Percentiles rank a stretch among this genome's conserved stretches.
phyloP scores from a whole-genome alignment of 2,329 filamentous ascomycete genomes.

The Intubia oerlemansii region DNA sequence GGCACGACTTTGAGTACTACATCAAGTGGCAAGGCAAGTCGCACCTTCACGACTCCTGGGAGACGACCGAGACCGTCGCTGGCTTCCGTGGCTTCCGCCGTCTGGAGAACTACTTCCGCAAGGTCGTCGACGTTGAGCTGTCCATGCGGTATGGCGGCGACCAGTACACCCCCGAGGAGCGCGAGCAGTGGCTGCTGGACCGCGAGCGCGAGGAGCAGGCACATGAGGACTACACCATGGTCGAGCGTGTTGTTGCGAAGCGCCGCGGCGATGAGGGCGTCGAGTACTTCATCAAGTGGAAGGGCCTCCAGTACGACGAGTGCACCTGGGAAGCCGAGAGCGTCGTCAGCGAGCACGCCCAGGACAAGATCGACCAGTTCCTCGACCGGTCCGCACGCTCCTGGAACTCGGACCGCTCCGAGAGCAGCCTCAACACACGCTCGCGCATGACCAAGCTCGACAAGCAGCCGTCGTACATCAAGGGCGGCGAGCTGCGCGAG shows the following conservation, averaged over 20 bases:
- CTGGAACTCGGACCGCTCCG: slow-evolving; percentile 58
- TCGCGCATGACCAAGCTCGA: slow-evolving; percentile 53
- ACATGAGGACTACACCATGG: slow-evolving; percentile 72
- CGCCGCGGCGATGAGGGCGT: slow-evolving; percentile 59
- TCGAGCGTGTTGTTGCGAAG: slow-evolving; percentile 77
- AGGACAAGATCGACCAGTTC: slow-evolving; percentile 80
- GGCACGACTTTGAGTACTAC: slow-evolving; percentile 69
- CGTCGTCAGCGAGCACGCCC: slow-evolving; percentile 50
- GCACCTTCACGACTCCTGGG: slow-evolving; percentile 91
- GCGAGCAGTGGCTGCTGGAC: slow-evolving; percentile 88
- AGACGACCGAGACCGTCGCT: slow-evolving; percentile 52
- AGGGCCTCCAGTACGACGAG: slow-evolving; percentile 75
- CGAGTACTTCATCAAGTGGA: slow-evolving; percentile 96
- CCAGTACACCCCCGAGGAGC: slow-evolving; percentile 61
- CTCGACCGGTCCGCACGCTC: slow-evolving; percentile 64
- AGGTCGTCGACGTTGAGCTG: slow-evolving; percentile 60
- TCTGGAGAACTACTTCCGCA: slow-evolving; percentile 86
- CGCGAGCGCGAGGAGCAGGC: slow-evolving; percentile 79
- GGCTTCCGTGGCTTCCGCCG: slow-evolving; percentile 71
- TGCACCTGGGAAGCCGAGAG: slow-evolving; percentile 81
- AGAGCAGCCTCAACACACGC: slow-evolving; percentile 56
- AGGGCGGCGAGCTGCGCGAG: slow-evolving; percentile 64
- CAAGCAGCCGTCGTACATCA: slow-evolving; percentile 68
- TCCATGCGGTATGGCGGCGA: slow-evolving; percentile 53
- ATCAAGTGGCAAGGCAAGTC: slow-evolving; percentile 97